These are phyloP conservation scores for Rhodotorula sp. DNA, from an alignment of 1,284 basidiomycete species.

Conservation along the genomic window DNA sequence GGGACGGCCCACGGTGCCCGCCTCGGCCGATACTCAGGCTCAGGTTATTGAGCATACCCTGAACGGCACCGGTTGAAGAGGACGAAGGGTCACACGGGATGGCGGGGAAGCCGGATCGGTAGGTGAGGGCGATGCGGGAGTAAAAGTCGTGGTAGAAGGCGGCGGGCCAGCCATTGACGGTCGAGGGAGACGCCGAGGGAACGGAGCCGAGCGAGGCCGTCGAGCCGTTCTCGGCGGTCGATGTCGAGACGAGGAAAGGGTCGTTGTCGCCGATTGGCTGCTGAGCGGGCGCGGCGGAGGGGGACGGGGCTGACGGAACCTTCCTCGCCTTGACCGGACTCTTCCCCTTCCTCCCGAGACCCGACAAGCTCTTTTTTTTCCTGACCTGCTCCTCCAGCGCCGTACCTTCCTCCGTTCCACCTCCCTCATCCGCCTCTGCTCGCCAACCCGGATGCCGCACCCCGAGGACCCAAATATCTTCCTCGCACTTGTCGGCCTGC, in stretches of 20 bases:
- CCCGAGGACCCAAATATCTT: slow-evolving; percentile 46
- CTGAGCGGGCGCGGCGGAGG: background rate
- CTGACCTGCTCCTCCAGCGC: background rate
- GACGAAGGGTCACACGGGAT: slow-evolving; percentile 65
- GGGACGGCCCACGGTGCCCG: slow-evolving; percentile 45
- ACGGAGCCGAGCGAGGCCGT: background rate
- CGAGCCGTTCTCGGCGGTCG: background rate
- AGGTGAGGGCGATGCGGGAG: slow-evolving; percentile 84
- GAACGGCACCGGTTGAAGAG: slow-evolving; percentile 16
- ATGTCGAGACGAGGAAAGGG: background rate
- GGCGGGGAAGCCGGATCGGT: slow-evolving; percentile 81
- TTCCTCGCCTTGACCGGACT: slow-evolving; percentile 19
- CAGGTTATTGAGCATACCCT: slow-evolving; percentile 41
- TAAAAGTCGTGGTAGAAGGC: slow-evolving; percentile 87
- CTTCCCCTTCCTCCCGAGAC: slow-evolving; percentile 1
- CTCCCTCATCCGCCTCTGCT: background rate
- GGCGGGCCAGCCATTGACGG: slow-evolving; percentile 62
- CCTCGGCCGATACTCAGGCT: slow-evolving; percentile 52
- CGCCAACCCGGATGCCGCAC: slow-evolving; percentile 34
- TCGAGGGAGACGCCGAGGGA: background rate
- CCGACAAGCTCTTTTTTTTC: background rate
- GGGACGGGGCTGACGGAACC: background rate
- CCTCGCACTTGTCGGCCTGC: slow-evolving; percentile 35
- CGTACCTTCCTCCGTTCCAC: background rate
- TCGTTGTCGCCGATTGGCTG: background rate